Base-by-base conservation (phyloP, 768 basidiomycete genomes). In the Sistotremastrum suecicum region DNA sequence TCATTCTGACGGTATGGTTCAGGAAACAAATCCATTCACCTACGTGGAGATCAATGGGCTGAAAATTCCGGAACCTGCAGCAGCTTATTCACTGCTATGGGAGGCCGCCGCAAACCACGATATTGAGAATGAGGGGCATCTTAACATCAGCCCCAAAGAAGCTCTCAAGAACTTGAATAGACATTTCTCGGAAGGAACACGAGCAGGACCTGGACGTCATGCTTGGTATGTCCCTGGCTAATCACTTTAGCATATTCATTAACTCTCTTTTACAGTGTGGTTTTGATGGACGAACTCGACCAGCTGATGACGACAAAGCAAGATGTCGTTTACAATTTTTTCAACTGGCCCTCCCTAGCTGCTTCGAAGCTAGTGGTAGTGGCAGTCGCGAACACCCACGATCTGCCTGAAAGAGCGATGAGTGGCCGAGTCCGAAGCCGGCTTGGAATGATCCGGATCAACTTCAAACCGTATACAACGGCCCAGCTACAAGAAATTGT, bases 271-370 rank as follows among this genome's bases (percentile, higher is more conserved):
- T 36, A 5, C 52, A 97, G 91, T 47, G 84, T 98, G 4, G 91
- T 98, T 4, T 69, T 99, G 10, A 98, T 99, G 88, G 94, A 99
- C 60, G 95, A 99, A 63, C 72, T 99, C 4, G 95, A 99, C 63
- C 95, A 98, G 60, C 72, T 99, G 31, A 78, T 98, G 54, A 98
- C 94, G 1, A 69, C 83, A 11, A 95, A 95, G 59, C 94, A 99
- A 60, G 94, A 99, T 48, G 94, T 99, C 7, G 85, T 99, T 20
- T 99, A 99, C 64, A 97, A 97, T 57, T 98, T 99, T 64, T 98
- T 98, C 72, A 98, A 99, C 59, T 99, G 95, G 94, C 95, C 95
- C 2, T 94, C 91, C 3, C 68, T 95, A 43, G 71, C 75, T 0
- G 80, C 78, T 12, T 91, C 89, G 48, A 87, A 85, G 60, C 73